Percentiles rank a stretch among this genome's conserved stretches.
These are phyloP conservation scores for Rhytidhysteron rufulum DNA, from an alignment of 2,329 filamentous ascomycete genomes.

Conservation along the genomic window DNA sequence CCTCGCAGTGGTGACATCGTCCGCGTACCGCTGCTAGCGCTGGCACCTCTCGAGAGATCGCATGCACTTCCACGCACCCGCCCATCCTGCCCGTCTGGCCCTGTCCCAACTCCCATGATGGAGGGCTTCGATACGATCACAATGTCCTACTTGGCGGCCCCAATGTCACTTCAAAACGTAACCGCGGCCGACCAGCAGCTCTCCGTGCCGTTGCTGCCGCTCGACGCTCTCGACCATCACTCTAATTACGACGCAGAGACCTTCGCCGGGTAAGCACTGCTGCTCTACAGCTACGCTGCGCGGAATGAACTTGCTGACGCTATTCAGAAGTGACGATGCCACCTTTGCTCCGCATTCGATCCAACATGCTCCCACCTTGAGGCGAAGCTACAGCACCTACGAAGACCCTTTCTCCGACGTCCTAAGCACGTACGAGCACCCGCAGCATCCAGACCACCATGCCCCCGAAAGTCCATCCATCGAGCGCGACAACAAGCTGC, in stretches of 20 bases:
- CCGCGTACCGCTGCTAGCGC: slow-evolving; percentile 6
- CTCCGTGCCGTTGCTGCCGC: slow-evolving; percentile 42
- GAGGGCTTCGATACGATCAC: slow-evolving; percentile 59
- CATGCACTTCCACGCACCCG: slow-evolving; percentile 21
- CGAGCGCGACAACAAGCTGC: slow-evolving; percentile 59
- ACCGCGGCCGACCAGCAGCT: slow-evolving; percentile 39
- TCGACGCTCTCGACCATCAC: slow-evolving; percentile 56
- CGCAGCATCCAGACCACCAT: slow-evolving; percentile 43
- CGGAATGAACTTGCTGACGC: too few relatives aligned
- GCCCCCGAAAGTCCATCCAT: slow-evolving; percentile 54
- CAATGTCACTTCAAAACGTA: slow-evolving; percentile 53
- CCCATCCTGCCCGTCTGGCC: slow-evolving; percentile 16
- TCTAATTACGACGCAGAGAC: slow-evolving; percentile 59
- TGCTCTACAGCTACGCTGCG: slow-evolving; percentile 9
- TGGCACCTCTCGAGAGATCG: slow-evolving; percentile 17
- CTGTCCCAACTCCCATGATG: slow-evolving; percentile 30
- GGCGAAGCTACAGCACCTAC: slow-evolving; percentile 49
- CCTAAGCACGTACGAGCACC: slow-evolving; percentile 46
- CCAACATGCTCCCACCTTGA: slow-evolving; percentile 39
- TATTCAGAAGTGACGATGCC: slow-evolving; percentile 48
- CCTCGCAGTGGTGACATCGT: slow-evolving; percentile 8
- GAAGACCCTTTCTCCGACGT: slow-evolving; percentile 51
- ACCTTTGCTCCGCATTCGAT: slow-evolving; percentile 43
- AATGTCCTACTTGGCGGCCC: slow-evolving; percentile 59
- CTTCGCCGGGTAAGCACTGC: slow-evolving; percentile 53